These are phyloP conservation scores for Linnemannia exigua DNA, from an alignment of 192 early-diverging fungal genomes.

Conservation along the genomic window DNA sequence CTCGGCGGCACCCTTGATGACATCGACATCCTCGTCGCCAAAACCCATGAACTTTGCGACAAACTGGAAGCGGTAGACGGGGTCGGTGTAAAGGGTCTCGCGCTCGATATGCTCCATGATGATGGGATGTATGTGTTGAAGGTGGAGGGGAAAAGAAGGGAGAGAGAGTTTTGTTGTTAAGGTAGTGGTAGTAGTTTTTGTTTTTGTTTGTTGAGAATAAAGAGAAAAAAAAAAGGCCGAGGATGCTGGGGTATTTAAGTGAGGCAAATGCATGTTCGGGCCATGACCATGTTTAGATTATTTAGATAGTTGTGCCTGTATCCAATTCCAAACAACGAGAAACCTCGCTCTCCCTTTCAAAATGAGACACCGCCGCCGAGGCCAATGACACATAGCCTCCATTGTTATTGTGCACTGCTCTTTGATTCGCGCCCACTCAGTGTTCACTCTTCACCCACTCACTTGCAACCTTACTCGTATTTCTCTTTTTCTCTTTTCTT, in stretches of 20 bases:
- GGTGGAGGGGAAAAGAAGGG: background rate
- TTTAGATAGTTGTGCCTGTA: background rate
- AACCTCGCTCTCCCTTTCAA: background rate
- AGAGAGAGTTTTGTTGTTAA: background rate
- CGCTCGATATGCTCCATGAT: conserved; percentile 74
- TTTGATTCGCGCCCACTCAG: background rate
- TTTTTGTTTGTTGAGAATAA: conserved; percentile 5
- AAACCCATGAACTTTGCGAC: conserved; percentile 83
- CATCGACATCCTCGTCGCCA: conserved; percentile 74
- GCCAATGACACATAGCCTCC: background rate
- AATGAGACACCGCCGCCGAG: background rate
- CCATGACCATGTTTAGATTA: conserved; percentile 6
- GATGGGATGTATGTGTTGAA: background rate
- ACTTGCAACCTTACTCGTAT: background rate
- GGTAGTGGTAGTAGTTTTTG: background rate
- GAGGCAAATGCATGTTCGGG: background rate
- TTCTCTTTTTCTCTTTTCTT: too few species aligned
- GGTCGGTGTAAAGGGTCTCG: conserved; percentile 77
- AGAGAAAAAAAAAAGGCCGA: background rate
- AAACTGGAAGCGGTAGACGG: conserved; percentile 84
- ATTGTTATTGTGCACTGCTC: background rate
- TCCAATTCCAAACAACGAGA: background rate
- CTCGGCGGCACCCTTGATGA: conserved; percentile 74
- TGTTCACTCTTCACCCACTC: background rate
- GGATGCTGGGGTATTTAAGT: background rate